Base-by-base conservation (phyloP, 306 rosid species). In the Glycine latifolia region DNA sequence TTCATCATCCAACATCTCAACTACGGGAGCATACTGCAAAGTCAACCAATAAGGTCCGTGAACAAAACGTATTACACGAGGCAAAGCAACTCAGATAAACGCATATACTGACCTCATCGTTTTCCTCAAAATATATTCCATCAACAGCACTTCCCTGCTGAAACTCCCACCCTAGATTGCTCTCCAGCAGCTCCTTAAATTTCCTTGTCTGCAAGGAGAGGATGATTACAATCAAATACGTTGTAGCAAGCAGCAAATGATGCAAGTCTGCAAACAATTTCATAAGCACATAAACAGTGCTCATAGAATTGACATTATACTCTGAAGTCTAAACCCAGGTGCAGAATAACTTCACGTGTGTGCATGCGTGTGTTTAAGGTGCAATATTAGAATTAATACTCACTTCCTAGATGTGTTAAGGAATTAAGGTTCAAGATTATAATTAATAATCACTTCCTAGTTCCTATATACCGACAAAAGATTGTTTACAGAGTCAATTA, bases 11-110 rank as follows among this genome's bases (percentile, higher is more conserved):
- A 89, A 54, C 85, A 89, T 91, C 87, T 92, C 97, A 69, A 94
- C 91, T 35, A 90, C 97, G 49, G 98, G 91, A 77, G 98, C 98
- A 82, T 67, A 90, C 97, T 90, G 91, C 92, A 84, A 83, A 84
- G 75, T 77, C 41, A 85, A 47, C 33, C 39, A 60, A 10, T 63
- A 9, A 71, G 73, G 77, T 52, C 35, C 46, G 55, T 35, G 72
- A 50, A 26, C 31, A 26, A 26, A 62, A 74, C 4, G 47, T n/a
- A 59, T 31, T 26, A 59, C 10, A 52, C 16, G 5, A 0, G 63
- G 47, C 54, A 43, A 44, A 72, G 44, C 26, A 74, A 79, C 47
- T 69, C 11, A n/a, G 49, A 44, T 59, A 39, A 8, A 73, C 5
- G 26, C 20, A 47, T 33, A 54, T 20, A 52, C 91, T 44, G 56